Evolutionary conservation across 1,284 basidiomycete genomes (phyloP), one percentile per base, ranked within the genome.

Genomic region (Coriolopsis trogii): DNA sequence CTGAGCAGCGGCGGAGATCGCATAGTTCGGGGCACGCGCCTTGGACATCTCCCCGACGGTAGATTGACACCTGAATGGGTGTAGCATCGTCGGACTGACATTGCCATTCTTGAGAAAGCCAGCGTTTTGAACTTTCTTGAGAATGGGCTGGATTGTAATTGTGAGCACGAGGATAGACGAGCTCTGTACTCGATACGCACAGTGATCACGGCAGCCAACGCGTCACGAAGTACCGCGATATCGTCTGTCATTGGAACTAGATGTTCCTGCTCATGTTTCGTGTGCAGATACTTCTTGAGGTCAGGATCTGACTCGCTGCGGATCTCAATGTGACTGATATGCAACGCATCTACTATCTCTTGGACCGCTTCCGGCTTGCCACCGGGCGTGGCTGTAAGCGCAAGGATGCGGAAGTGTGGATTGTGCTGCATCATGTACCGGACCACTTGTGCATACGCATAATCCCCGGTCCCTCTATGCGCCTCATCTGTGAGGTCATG

Each of bases 321-420:
- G 55, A 98, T 93, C 67, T 99, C 96, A 58, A 99, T 96, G 49
- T 87, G 85, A 62, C 93, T 94, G 59, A 99, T 97, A 67, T 99
- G 97, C n/a, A 99, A 75, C 10, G 89, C 87, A 65, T 99, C 93
- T 13, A 99, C 85, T n/a, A 99, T 87, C 16, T 76, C 76, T 70
- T 99, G 97, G 0, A 99, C 91, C 25, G 87, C 87, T 39, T 95
- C 91, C 0, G 90, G 84, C 39, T 83, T 91, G 61, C 87, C 79
- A 23, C 96, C 96, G 2, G 97, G 97, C 3, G 97, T 99, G 0
- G 97, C 97, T 1, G 94, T 98, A 16, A 99, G 79, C 1, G 95
- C 97, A 6, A 99, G 78, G 2, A 99, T 79, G 13, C 97, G 87
- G 65, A 98, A 97, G 71, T 95, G 85, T 0, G 94, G 94, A 61